These are phyloP conservation scores for Neoboletus magnificus DNA, from an alignment of 768 basidiomycete genomes.

Conservation along the genomic window DNA sequence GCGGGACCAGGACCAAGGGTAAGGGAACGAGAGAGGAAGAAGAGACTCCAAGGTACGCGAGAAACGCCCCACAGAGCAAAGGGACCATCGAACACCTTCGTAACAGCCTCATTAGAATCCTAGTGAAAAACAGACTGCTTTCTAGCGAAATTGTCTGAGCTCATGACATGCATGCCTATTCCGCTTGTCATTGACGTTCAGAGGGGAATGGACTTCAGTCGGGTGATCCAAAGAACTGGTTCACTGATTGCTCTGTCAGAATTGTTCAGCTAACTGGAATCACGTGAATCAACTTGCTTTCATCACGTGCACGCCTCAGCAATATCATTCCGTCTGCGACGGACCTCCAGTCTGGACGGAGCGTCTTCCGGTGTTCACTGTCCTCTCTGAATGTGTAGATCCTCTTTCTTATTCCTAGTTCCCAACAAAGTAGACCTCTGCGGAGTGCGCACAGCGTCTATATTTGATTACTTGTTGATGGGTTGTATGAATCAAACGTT, in stretches of 20 bases:
- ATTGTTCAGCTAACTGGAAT: no score
- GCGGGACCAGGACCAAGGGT: conserved; percentile 30
- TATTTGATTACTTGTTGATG: no score
- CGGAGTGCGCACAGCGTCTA: no score
- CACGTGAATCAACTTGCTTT: no score
- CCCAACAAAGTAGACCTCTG: no score
- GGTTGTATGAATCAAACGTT: background rate
- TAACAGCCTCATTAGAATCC: background rate
- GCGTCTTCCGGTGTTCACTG: no score
- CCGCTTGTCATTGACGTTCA: background rate
- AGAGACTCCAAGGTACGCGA: conserved; percentile 13
- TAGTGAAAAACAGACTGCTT: background rate
- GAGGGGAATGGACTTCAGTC: background rate
- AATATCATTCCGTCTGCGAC: no score
- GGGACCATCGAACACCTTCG: conserved; percentile 15
- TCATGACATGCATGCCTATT: background rate
- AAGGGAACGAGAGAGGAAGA: conserved; percentile 23
- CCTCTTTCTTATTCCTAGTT: background rate
- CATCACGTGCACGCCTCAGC: no score
- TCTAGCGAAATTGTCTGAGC: conserved; percentile 7
- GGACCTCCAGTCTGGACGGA: background rate
- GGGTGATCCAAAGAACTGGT: background rate
- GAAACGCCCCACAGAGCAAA: conserved; percentile 15
- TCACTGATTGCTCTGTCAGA: background rate
- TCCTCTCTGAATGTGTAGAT: background rate